Conservation (phyloP, 2,329 filamentous ascomycete species). For the Colletotrichum coccodes region DNA sequence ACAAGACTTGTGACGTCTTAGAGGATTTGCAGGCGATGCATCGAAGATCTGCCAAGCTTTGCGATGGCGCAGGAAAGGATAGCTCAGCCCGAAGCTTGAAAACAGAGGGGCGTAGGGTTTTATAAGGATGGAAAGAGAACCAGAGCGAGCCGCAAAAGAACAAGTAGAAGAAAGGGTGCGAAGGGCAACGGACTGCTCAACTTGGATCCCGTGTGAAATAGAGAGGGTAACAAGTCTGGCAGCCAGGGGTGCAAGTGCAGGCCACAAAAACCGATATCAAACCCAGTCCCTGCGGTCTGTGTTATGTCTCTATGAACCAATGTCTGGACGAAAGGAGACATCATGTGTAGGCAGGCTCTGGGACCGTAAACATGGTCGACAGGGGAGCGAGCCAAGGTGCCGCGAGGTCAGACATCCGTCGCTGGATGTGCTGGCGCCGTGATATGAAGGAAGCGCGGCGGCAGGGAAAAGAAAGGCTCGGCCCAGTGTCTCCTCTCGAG, state of each 20-base stretch:
- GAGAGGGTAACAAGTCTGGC: background rate
- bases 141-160: background rate
- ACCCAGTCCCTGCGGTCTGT: constrained; percentile 12
- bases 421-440: background rate
- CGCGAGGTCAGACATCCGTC: background rate
- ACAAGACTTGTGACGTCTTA: constrained; percentile 3
- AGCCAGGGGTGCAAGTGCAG: background rate
- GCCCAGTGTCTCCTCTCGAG: background rate
- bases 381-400: background rate
- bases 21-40: constrained; percentile 8
- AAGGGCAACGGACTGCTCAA: background rate
- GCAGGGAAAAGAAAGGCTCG: constrained; percentile 1
- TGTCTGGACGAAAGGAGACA: background rate
- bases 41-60: constrained; percentile 29
- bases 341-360: background rate
- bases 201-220: background rate
- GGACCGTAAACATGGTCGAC: background rate
- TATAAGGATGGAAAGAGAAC: background rate
- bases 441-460: background rate
- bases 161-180: background rate
- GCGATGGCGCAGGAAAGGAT: constrained; percentile 1
- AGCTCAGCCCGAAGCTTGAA: background rate
- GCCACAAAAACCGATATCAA: background rate
- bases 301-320: background rate
- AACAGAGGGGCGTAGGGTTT: constrained; percentile 9